These are phyloP conservation scores for Claviceps humidiphila DNA, from an alignment of 2,329 filamentous ascomycete genomes.

Conservation along the genomic window DNA sequence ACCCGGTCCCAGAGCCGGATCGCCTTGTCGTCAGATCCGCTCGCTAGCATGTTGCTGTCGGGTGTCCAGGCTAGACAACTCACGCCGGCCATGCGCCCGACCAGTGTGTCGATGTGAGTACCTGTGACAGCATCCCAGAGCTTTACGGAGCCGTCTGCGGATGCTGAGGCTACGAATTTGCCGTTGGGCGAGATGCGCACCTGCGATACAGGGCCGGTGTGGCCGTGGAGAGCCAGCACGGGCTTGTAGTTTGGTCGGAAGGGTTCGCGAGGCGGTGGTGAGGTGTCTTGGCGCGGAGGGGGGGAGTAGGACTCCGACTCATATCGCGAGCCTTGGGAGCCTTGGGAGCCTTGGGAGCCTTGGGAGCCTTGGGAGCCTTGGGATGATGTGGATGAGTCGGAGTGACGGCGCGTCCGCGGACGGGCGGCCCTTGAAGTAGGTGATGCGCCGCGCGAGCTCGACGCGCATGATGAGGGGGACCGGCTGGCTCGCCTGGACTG, in stretches of 20 bases:
- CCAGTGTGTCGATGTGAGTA: slow-evolving; percentile 70
- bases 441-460: slow-evolving; percentile 25
- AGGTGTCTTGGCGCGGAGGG: slow-evolving; percentile 12
- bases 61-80: slow-evolving; percentile 91
- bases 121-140: slow-evolving; percentile 78
- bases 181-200: slow-evolving; percentile 89
- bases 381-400: slow-evolving; percentile 17
- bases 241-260: slow-evolving; percentile 53
- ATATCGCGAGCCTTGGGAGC: too few species aligned
- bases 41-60: slow-evolving; percentile 75
- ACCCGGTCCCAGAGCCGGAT: slow-evolving; percentile 82
- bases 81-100: slow-evolving; percentile 86
- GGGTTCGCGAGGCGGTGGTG: slow-evolving; percentile 32
- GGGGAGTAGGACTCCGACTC: slow-evolving; percentile 7
- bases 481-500: slow-evolving; percentile 18
- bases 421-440: slow-evolving; percentile 9
- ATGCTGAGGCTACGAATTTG: slow-evolving; percentile 77
- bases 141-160: slow-evolving; percentile 80
- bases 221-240: slow-evolving; percentile 60
- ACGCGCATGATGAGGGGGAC: slow-evolving; percentile 22
- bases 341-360: too few species aligned
- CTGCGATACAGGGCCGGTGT: slow-evolving; percentile 65
- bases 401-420: slow-evolving; percentile 19
- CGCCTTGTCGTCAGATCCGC: slow-evolving; percentile 89
- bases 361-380: slow-evolving; percentile 13